These are phyloP conservation scores for Podospora pseudopauciseta DNA, from an alignment of 495 filamentous ascomycete species.

Conservation along the genomic window DNA sequence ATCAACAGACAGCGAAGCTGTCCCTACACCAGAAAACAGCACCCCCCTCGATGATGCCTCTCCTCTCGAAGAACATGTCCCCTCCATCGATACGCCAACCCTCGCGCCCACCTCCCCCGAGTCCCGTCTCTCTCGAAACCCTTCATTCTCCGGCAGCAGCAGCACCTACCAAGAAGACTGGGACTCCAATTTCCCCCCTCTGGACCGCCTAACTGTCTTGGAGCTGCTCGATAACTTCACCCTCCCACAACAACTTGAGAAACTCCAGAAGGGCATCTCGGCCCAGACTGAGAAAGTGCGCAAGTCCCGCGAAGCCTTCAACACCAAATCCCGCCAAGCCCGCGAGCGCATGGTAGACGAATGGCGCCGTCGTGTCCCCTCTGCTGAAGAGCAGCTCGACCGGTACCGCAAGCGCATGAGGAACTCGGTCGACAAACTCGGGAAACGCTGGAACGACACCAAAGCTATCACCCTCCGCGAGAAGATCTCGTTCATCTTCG, in stretches of 20 bases:
- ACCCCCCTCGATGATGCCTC: constrained; percentile 37
- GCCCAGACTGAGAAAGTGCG: constrained; percentile 82
- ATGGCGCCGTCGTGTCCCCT: constrained; percentile 75
- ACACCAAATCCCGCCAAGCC: constrained; percentile 43
- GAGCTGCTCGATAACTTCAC: constrained; percentile 93
- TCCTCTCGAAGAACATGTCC: constrained; percentile 37
- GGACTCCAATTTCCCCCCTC: constrained; percentile 69
- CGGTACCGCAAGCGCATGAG: constrained; percentile 87
- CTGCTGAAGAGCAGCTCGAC: constrained; percentile 87
- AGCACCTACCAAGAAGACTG: constrained; percentile 77
- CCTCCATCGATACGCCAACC: constrained; percentile 40
- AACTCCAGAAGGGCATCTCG: constrained; percentile 72
- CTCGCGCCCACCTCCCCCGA: constrained; percentile 43
- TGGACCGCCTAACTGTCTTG: constrained; percentile 89
- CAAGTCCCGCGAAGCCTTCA: constrained; percentile 72
- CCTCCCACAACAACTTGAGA: constrained; percentile 81
- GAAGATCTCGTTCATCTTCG: constrained; percentile 93
- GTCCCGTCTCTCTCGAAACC: constrained; percentile 62
- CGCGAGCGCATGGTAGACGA: constrained; percentile 78
- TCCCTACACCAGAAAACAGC: constrained; percentile 42
- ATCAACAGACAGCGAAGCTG: constrained; percentile 43
- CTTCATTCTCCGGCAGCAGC: constrained; percentile 73
- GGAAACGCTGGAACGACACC: constrained; percentile 80
- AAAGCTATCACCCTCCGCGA: constrained; percentile 84
- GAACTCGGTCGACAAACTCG: constrained; percentile 78